Evolutionary conservation across 2,329 filamentous ascomycete genomes (phyloP).

Genomic region (Colletotrichum agaves): DNA sequence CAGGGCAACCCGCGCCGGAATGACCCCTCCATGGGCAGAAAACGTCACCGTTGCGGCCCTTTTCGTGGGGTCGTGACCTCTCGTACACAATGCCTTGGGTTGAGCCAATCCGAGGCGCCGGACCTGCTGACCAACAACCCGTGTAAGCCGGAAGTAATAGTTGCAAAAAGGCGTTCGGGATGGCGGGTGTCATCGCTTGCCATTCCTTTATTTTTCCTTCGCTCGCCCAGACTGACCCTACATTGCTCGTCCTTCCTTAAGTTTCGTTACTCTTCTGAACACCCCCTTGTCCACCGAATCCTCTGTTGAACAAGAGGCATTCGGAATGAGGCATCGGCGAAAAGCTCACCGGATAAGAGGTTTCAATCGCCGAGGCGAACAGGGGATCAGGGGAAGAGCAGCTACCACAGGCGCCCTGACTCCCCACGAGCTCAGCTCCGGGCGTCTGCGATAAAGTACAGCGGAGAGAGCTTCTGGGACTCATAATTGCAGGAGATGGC

Average conservation of each 20-base stretch:
- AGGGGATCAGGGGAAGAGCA: neutral
- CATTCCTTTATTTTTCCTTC: neutral
- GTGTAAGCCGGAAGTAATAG: conserved; percentile 3
- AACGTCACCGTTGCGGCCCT: conserved; percentile 25
- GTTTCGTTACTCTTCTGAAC: neutral
- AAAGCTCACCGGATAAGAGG: conserved; percentile 9
- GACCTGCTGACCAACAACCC: conserved; percentile 24
- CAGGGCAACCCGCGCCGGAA: conserved; percentile 22
- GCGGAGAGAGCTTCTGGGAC: conserved; percentile 1
- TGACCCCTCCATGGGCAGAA: conserved; percentile 22
- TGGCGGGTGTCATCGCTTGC: neutral
- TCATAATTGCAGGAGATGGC: conserved; percentile 4
- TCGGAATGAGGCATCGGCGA: conserved; percentile 3
- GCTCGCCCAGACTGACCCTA: neutral
- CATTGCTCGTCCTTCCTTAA: neutral
- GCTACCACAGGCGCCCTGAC: conserved; percentile 9
- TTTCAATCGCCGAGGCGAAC: conserved; percentile 1
- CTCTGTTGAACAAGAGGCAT: neutral
- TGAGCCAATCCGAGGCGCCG: conserved; percentile 26
- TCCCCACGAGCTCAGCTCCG: neutral
- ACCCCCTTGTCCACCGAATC: neutral
- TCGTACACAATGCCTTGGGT: conserved; percentile 16
- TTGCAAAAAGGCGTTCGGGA: neutral
- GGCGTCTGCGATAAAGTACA: neutral
- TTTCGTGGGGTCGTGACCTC: conserved; percentile 36